Conservation (phyloP, 2,329 filamentous ascomycete species). For the Xylaria sp. region DNA sequence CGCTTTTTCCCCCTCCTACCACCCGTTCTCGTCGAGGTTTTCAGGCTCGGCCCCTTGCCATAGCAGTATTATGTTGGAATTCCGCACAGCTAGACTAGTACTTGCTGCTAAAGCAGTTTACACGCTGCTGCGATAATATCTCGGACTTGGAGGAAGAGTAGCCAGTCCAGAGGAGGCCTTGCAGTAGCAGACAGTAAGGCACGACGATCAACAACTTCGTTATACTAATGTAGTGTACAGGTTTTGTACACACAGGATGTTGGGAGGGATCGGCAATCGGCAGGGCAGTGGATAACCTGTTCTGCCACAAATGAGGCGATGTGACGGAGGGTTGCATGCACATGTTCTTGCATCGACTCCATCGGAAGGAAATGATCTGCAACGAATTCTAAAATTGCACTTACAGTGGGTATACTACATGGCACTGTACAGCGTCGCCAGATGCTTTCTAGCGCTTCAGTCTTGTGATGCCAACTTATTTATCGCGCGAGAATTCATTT, state of each 20-base stretch:
- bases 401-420: not conserved
- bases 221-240: not conserved
- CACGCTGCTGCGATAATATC: not conserved
- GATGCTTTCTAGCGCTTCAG: no score
- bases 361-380: slow-evolving; percentile 8
- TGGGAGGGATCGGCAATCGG: slow-evolving; percentile 13
- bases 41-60: not conserved
- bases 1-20: no score
- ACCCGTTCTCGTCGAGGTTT: no score
- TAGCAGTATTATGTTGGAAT: not conserved
- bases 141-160: not conserved
- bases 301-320: not conserved
- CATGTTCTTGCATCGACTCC: not conserved
- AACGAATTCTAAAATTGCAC: not conserved
- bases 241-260: no score
- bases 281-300: not conserved
- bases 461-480: no score
- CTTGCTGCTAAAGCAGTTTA: not conserved
- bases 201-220: no score
- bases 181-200: no score
- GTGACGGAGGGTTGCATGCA: slow-evolving; percentile 7
- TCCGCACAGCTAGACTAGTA: not conserved
- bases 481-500: no score
- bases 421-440: not conserved
- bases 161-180: no score